phyloP scores from a whole-genome alignment of 805 yeast species.

The Grigorovia transvaalensis region DNA sequence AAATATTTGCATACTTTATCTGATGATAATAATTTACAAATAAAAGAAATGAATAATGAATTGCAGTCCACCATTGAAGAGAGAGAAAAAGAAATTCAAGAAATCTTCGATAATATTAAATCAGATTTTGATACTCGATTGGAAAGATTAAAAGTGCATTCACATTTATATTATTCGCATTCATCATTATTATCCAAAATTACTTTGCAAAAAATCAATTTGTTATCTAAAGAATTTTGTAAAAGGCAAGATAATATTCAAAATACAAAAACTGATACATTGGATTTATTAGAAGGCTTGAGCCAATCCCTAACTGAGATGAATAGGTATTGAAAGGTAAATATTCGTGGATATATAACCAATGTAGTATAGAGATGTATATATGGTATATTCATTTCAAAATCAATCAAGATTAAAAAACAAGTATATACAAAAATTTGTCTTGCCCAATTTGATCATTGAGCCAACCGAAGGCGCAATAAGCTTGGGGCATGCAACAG shows the following conservation, averaged over 20 bases:
- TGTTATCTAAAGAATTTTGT: slow-evolving; percentile 12
- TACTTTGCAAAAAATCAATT: slow-evolving; percentile 10
- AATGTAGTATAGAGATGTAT: not conserved
- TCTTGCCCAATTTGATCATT: too few species aligned
- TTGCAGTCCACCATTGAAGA: not conserved
- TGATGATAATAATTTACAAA: not conserved
- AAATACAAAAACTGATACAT: slow-evolving; percentile 4
- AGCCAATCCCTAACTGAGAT: slow-evolving; percentile 13
- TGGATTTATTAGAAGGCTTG: slow-evolving; percentile 14
- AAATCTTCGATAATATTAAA: slow-evolving; percentile 3
- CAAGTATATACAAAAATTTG: too few species aligned
- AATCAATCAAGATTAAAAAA: too few species aligned
- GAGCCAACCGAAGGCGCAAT: too few species aligned
- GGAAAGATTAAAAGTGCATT: slow-evolving; percentile 14
- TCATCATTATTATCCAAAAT: slow-evolving; percentile 13
- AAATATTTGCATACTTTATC: not conserved
- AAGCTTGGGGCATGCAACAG: not conserved
- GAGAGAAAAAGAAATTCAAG: not conserved
- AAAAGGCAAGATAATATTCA: not conserved
- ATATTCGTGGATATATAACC: not conserved
- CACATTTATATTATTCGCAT: slow-evolving; percentile 19
- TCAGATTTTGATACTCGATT: slow-evolving; percentile 11
- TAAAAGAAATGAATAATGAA: not conserved
- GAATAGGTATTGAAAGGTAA: not conserved
- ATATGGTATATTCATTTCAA: not conserved